Evolutionary conservation across 1,284 basidiomycete species (phyloP).

Genomic region (Peniophora sp.): DNA sequence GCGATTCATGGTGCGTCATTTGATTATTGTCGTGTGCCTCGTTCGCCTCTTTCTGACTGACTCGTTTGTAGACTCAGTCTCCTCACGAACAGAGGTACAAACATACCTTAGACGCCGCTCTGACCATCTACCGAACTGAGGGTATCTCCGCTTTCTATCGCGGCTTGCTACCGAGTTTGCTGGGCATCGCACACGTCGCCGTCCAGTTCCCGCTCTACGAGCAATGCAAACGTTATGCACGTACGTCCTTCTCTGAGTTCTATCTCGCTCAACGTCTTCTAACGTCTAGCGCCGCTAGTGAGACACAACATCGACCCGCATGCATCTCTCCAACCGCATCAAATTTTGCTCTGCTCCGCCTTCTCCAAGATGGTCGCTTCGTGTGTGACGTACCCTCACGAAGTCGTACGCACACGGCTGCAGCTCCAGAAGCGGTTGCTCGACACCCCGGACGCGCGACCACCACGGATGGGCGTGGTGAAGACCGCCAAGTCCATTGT

Average conservation of each 20-base stretch:
- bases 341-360: conserved; percentile 83
- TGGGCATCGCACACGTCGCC: conserved; percentile 88
- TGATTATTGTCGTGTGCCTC: neutral
- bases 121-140: conserved; percentile 82
- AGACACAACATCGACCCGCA: conserved; percentile 40
- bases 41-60: conserved; percentile 2
- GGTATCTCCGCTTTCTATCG: conserved; percentile 86
- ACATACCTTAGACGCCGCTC: conserved; percentile 82
- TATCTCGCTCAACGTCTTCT: neutral
- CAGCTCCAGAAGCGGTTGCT: conserved; percentile 75
- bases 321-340: conserved; percentile 53
- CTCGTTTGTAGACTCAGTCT: conserved; percentile 61
- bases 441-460: conserved; percentile 6
- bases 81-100: conserved; percentile 69
- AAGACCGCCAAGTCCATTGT: conserved; percentile 70
- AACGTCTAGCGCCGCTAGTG: conserved; percentile 3
- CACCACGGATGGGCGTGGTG: conserved; percentile 54
- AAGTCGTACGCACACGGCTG: conserved; percentile 87
- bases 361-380: conserved; percentile 92
- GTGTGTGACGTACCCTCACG: conserved; percentile 91
- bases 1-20: conserved; percentile 80
- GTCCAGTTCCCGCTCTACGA: conserved; percentile 98
- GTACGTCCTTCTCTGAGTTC: conserved; percentile 40
- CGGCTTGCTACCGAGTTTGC: conserved; percentile 79
- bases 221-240: conserved; percentile 74